These are phyloP conservation scores for Podaxis sp. DNA, from an alignment of 768 basidiomycete genomes.

Conservation along the genomic window DNA sequence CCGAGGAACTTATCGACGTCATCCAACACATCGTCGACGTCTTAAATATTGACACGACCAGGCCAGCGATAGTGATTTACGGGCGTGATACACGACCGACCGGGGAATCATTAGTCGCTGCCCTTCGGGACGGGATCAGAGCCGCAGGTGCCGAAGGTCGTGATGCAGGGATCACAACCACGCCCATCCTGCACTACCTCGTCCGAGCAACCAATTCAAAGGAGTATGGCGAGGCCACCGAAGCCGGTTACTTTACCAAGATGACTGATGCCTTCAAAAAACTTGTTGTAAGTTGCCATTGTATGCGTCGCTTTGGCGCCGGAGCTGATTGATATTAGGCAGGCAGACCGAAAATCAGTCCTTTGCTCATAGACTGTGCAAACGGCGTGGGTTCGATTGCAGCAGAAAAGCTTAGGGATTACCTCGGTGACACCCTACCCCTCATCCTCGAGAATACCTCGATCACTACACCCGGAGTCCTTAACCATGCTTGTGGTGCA, in stretches of 20 bases:
- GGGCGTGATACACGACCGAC: conserved; percentile 93
- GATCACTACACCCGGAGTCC: conserved; percentile 59
- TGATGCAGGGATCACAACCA: conserved; percentile 85
- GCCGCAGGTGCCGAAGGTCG: conserved; percentile 67
- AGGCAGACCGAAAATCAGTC: conserved; percentile 52
- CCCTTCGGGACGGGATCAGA: conserved; percentile 80
- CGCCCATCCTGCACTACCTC: conserved; percentile 94
- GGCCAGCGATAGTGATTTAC: conserved; percentile 82
- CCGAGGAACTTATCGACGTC: conserved; percentile 67
- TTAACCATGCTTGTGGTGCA: conserved; percentile 90
- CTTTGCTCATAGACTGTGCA: conserved; percentile 92
- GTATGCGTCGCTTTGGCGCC: conserved; percentile 4
- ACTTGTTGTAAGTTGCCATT: conserved; percentile 64
- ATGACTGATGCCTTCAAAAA: conserved; percentile 81
- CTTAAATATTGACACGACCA: conserved; percentile 73
- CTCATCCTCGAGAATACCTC: conserved; percentile 70
- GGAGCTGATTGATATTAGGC: conserved; percentile 35
- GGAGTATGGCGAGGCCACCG: conserved; percentile 76
- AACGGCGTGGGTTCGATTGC: conserved; percentile 91
- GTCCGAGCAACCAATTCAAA: conserved; percentile 88
- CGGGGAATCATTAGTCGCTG: conserved; percentile 68
- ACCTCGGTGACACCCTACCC: conserved; percentile 59
- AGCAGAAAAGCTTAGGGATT: conserved; percentile 55
- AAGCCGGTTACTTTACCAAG: conserved; percentile 83
- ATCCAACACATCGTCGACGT: conserved; percentile 60